A percentile compares a stretch with the other conserved stretches of the same genome.
phyloP scores from a whole-genome alignment of 2,329 filamentous ascomycete genomes.

The Niveomyces coronatus region DNA sequence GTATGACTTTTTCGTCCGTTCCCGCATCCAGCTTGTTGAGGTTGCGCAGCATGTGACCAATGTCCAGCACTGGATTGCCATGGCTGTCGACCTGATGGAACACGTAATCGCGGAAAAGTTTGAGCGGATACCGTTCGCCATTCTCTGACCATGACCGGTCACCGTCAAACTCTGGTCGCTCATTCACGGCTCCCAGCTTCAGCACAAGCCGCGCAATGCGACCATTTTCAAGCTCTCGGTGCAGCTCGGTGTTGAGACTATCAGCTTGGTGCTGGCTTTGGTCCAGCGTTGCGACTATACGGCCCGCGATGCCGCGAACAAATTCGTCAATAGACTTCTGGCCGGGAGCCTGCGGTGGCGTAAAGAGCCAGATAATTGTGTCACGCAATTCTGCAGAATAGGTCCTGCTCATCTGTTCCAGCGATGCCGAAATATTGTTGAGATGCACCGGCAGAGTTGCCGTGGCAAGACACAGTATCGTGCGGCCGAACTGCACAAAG shows the following conservation, averaged over 20 bases:
- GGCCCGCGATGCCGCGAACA: constrained; percentile 64
- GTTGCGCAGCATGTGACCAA: constrained; percentile 78
- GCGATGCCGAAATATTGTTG: constrained; percentile 55
- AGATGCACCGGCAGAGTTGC: constrained; percentile 46
- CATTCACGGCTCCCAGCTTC: constrained; percentile 82
- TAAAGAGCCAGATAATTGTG: constrained; percentile 72
- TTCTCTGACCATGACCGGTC: constrained; percentile 81
- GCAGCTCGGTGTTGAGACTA: constrained; percentile 59
- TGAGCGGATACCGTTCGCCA: constrained; percentile 83
- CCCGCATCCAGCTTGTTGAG: constrained; percentile 91
- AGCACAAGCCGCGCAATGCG: constrained; percentile 67
- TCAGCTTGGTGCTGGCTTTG: constrained; percentile 72
- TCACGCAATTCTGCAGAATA: constrained; percentile 74
- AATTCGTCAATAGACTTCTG: constrained; percentile 72
- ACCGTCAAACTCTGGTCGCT: constrained; percentile 74
- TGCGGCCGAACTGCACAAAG: constrained; percentile 69
- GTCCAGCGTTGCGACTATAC: constrained; percentile 67
- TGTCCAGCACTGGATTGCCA: constrained; percentile 71
- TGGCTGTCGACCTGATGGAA: constrained; percentile 90
- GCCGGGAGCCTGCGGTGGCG: constrained; percentile 42
- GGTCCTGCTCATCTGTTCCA: constrained; percentile 65
- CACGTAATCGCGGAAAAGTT: constrained; percentile 92
- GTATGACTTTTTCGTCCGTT: constrained; percentile 71
- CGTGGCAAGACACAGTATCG: constrained; percentile 74
- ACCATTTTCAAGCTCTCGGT: constrained; percentile 80